Conservation (phyloP, 192 early-diverging fungal genomes). For the Rhizophagus prolifer region DNA sequence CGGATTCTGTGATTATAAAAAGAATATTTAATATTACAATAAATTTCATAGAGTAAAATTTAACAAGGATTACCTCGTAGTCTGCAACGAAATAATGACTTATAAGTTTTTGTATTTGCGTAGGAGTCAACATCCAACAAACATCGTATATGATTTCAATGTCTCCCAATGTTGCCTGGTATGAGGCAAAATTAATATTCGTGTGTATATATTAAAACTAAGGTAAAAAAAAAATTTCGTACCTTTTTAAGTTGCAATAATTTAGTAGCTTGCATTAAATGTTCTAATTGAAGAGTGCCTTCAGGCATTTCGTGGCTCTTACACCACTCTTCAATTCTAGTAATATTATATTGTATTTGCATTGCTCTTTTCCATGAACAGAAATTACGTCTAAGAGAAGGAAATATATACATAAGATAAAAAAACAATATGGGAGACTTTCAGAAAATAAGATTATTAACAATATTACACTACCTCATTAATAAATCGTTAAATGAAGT, state of each 20-base stretch:
- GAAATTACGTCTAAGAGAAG: slow-evolving; percentile 78
- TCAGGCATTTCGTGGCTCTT: slow-evolving; percentile 92
- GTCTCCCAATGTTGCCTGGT: slow-evolving; percentile 65
- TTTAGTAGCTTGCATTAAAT: slow-evolving; percentile 95
- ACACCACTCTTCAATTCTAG: slow-evolving; percentile 98
- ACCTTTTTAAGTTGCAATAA: slow-evolving; percentile 94
- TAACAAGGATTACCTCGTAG: slow-evolving; percentile 71
- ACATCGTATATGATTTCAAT: slow-evolving; percentile 99
- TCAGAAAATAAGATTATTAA: not conserved
- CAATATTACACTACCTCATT: slow-evolving; percentile 52
- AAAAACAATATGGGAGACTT: not conserved
- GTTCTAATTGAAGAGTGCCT: slow-evolving; percentile 86
- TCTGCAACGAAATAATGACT: slow-evolving; percentile 94
- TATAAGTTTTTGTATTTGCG: slow-evolving; percentile 97
- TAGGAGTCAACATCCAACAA: slow-evolving; percentile 92
- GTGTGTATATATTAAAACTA: not conserved
- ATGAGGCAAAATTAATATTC: slow-evolving; percentile 5
- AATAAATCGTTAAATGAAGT: slow-evolving; percentile 96
- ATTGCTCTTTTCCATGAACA: slow-evolving; percentile 98
- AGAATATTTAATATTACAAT: not conserved
- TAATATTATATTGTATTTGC: slow-evolving; percentile 99
- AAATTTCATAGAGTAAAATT: no score
- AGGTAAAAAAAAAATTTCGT: slow-evolving; percentile 33
- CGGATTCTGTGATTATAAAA: slow-evolving; percentile 48
- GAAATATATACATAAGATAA: not conserved